Base-by-base conservation (phyloP, 768 basidiomycete species). In the Hypsizygus marmoreus region DNA sequence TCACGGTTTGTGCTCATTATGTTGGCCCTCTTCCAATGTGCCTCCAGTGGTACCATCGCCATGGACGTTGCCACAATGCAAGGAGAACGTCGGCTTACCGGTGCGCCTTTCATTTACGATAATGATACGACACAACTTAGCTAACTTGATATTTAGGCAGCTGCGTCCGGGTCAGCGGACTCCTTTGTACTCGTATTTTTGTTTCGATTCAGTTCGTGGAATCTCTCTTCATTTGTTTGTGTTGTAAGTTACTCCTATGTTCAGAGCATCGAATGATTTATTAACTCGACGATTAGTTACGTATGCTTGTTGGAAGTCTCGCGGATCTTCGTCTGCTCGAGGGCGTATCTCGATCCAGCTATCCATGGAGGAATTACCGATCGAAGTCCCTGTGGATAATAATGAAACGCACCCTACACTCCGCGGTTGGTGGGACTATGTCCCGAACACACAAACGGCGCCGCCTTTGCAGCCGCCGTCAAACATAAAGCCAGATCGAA, bases 351-450 rank as follows among this genome's bases (percentile, higher is more conserved):
- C 82, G 1, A 58, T 84, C 22, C 65, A 64, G 4, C 65, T 77
- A 20, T 74, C 76, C 2, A 64, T 72, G 54, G 73, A 75, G 30
- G 74, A 75, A 31, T 53, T 68, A 22, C 59, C 64, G 6, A 56
- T 66, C 22, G 61, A 67, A 45, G 50, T 66, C 47, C 60, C 58
- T 49, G 53, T 54, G 45, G 59, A 62, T 16, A 53, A 50, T 6
- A 50, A 47, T n/a, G 56, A 60, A 34, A 40, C 46, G 11, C 56
- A 61, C 26, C 54, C 59, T 11, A 54, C 53, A 22, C 68, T 64
- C 22, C 65, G 75, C 19, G 75, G 71, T 5, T 81, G 81, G 79
- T 81, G 78, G 78, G 76, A 81, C 53, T 77, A 79, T 56, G 72
- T 77, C 4, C 69, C 75, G 14, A 55, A 68, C 19, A 42, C 47